Evolutionary conservation across 2,329 filamentous ascomycete species (phyloP).

Genomic region (Incumbomyces lentus): DNA sequence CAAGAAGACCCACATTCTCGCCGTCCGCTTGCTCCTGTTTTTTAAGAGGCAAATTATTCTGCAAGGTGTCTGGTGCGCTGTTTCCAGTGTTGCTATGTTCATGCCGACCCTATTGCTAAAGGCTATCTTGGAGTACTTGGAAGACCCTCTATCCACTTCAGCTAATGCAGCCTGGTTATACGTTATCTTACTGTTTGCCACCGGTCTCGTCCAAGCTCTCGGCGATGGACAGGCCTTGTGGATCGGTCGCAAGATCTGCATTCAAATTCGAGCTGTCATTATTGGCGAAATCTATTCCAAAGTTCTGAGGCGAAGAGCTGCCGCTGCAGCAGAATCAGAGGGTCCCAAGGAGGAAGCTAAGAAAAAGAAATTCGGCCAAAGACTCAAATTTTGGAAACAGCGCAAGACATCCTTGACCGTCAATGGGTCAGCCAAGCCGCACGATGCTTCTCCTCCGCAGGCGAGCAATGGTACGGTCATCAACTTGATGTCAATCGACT

Average conservation of each 20-base stretch:
- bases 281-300: constrained; percentile 97
- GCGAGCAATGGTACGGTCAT: constrained; percentile 97
- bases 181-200: constrained; percentile 77
- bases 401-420: constrained; percentile 23
- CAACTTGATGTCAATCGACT: constrained; percentile 98
- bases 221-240: constrained; percentile 79
- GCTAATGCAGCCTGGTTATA: constrained; percentile 90
- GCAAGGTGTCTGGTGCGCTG: constrained; percentile 69
- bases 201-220: constrained; percentile 70
- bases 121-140: constrained; percentile 88
- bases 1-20: constrained; percentile 69
- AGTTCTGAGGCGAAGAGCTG: constrained; percentile 79
- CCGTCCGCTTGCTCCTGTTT: constrained; percentile 71
- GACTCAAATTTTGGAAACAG: constrained; percentile 46
- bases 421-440: constrained; percentile 16
- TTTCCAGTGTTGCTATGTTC: constrained; percentile 78
- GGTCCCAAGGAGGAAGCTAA: constrained; percentile 46
- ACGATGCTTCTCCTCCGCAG: constrained; percentile 51
- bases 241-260: constrained; percentile 89
- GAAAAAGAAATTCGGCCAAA: constrained; percentile 32
- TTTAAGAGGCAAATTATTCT: constrained; percentile 67
- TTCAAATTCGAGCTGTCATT: constrained; percentile 84
- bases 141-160: constrained; percentile 64
- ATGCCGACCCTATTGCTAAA: constrained; percentile 83
- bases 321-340: constrained; percentile 63